Percentiles rank a stretch among this genome's conserved stretches.
phyloP scores from a whole-genome alignment of 768 basidiomycete genomes.

The Coprinopsis strossmayeri region DNA sequence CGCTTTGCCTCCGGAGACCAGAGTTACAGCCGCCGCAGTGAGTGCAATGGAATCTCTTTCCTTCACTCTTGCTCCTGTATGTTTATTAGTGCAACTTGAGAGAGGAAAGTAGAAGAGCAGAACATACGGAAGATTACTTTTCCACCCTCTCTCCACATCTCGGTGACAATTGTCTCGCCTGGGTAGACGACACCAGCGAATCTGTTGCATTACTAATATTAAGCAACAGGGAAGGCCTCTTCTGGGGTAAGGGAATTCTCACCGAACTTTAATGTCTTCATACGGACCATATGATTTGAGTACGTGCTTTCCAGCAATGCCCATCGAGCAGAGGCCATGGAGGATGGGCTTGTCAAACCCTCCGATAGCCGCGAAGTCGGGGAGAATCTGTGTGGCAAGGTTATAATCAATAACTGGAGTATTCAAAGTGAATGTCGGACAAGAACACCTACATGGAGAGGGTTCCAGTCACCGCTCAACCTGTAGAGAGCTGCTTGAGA shows the following conservation, averaged over 20 bases:
- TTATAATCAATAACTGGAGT: background rate
- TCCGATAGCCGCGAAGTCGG: slow-evolving; percentile 91
- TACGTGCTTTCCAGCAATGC: slow-evolving; percentile 90
- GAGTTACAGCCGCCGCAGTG: slow-evolving; percentile 76
- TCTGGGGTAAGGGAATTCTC: slow-evolving; percentile 17
- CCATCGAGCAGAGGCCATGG: slow-evolving; percentile 88
- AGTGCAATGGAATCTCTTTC: slow-evolving; percentile 71
- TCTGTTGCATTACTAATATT: slow-evolving; percentile 29
- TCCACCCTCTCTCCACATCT: slow-evolving; percentile 96
- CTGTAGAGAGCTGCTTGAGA: slow-evolving; percentile 91
- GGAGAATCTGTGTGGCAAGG: slow-evolving; percentile 58
- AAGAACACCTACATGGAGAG: slow-evolving; percentile 76
- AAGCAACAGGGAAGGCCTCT: background rate
- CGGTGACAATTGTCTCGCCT: slow-evolving; percentile 90
- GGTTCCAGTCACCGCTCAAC: slow-evolving; percentile 88
- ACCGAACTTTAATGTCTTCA: slow-evolving; percentile 94
- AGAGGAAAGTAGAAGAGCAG: no score
- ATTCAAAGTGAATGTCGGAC: background rate
- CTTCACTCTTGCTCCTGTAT: slow-evolving; percentile 81
- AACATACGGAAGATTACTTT: slow-evolving; percentile 90
- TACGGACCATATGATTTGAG: slow-evolving; percentile 79
- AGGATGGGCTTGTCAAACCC: slow-evolving; percentile 90
- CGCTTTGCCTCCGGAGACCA: slow-evolving; percentile 45
- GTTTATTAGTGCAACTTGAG: no score
- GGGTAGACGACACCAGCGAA: slow-evolving; percentile 92